Evolutionary conservation across 768 basidiomycete species (phyloP), one percentile per base, ranked within the genome.

Genomic region (Leccinum longicurvipes): DNA sequence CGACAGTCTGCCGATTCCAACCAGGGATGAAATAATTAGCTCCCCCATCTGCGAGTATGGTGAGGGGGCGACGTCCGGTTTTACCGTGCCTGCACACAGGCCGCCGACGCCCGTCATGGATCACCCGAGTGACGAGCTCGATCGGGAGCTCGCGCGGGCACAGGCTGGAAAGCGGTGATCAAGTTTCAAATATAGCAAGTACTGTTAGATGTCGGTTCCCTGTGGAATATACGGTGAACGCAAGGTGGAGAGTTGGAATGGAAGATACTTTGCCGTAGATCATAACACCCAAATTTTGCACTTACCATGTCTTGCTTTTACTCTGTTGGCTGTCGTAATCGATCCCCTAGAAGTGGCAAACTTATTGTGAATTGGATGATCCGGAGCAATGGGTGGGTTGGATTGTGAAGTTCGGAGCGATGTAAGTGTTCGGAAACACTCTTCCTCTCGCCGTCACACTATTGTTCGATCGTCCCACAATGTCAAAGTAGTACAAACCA

Each of bases 101-200:
- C 77, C 83, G 3, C 73, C 80, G n/a, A 86, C 79, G 63, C 90
- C 89, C 0, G 76, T 90, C 58, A 82, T 91, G 77, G 92, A 94
- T 60, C 86, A 93, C 64, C 92, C 92, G 7, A 89, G 87, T 56
- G 86, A 85, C 53, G 89, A 89, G 63, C 81, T 95, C 12, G 93
- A 95, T 67, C 83, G 85, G 44, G 92, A 95, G 69, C 79, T 94
- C n/a, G 88, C 87, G 11, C 82, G 83, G 51, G 84, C 87, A 31
- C 87, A 87, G 64, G 65, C 85, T 23, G 76, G 67, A 19, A 64
- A 63, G 19, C 62, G 67, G 41, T 74, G 49, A 25, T 21, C 19
- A 36, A 71, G 34, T n/a, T 8, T 11, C 19, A 6, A 39, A 36
- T 10, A 10, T 8, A 17, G 17, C 7, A n/a, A n/a, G n/a, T n/a